Percentiles rank a stretch among this genome's conserved stretches.
Conservation (phyloP, 768 basidiomycete species). For the Mycena polygramma region DNA sequence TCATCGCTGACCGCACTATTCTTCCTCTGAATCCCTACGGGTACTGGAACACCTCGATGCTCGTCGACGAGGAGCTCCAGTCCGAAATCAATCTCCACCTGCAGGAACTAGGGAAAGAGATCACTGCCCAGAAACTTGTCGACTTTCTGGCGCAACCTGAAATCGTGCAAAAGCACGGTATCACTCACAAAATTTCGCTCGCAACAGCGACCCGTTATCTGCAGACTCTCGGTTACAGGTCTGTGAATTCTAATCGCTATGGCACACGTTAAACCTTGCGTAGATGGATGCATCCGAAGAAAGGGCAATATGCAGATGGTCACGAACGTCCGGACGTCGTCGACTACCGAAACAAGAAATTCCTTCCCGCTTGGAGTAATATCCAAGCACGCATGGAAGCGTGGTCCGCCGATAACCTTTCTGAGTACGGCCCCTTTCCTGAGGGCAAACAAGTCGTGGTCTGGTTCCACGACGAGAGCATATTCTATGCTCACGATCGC, state of each 20-base stretch:
- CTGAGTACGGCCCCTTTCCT: neutral
- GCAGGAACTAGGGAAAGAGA: constrained; percentile 9
- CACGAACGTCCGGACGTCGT: constrained; percentile 43
- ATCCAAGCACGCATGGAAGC: constrained; percentile 22
- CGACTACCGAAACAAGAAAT: constrained; percentile 40
- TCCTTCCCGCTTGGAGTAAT: constrained; percentile 37
- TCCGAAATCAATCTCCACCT: neutral
- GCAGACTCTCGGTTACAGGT: neutral
- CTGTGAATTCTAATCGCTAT: too few species aligned
- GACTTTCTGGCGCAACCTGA: neutral
- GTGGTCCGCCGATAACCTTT: constrained; percentile 19
- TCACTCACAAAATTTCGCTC: neutral
- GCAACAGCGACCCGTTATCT: neutral
- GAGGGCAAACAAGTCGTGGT: constrained; percentile 31
- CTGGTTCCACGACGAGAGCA: constrained; percentile 50
- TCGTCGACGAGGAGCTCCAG: neutral
- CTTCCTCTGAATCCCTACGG: constrained; percentile 29
- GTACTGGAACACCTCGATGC: neutral
- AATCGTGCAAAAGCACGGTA: neutral
- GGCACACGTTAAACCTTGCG: too few species aligned
- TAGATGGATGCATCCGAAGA: constrained; percentile 30
- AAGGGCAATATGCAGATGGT: constrained; percentile 41
- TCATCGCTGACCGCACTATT: constrained; percentile 19
- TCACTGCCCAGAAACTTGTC: neutral
- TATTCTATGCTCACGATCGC: constrained; percentile 51